Conservation (phyloP, 169 alveolate genomes). For the Plasmodium relictum region DNA sequence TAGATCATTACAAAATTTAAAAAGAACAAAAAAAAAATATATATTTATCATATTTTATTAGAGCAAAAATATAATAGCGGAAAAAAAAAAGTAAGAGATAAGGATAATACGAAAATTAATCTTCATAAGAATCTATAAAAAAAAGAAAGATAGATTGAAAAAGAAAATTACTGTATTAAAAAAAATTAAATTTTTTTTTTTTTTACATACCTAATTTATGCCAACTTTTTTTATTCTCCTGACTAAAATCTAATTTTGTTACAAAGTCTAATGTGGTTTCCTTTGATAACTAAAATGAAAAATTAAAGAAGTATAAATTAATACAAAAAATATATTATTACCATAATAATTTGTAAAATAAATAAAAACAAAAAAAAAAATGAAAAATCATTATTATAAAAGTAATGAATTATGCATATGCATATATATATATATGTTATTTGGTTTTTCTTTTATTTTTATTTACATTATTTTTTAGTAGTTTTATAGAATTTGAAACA, state of each 20-base stretch:
- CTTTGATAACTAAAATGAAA: constrained; percentile 57
- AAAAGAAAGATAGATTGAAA: neutral
- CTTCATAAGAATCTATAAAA: neutral
- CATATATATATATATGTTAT: neutral
- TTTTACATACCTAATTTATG: constrained; percentile 34
- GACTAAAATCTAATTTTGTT: constrained; percentile 59
- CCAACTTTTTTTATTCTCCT: constrained; percentile 70
- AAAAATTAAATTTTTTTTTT: constrained; percentile 7
- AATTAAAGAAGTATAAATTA: neutral
- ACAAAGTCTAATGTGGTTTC: constrained; percentile 71
- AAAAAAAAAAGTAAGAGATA: too few species aligned
- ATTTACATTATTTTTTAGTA: constrained; percentile 62
- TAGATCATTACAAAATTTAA: neutral
- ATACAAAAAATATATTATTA: neutral
- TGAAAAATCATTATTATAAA: neutral
- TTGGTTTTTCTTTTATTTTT: too few species aligned
- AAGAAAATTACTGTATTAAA: neutral
- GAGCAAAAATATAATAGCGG: neutral
- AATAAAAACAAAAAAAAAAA: neutral
- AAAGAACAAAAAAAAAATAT: constrained; percentile 3
- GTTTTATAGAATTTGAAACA: constrained; percentile 64
- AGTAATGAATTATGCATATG: neutral
- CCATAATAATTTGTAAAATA: too few species aligned
- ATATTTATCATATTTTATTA: neutral
- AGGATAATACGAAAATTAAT: neutral